Percentiles rank a stretch among this genome's conserved stretches.
These are phyloP conservation scores for Acidiella bohemica DNA, from an alignment of 495 filamentous ascomycete genomes.

Conservation along the genomic window DNA sequence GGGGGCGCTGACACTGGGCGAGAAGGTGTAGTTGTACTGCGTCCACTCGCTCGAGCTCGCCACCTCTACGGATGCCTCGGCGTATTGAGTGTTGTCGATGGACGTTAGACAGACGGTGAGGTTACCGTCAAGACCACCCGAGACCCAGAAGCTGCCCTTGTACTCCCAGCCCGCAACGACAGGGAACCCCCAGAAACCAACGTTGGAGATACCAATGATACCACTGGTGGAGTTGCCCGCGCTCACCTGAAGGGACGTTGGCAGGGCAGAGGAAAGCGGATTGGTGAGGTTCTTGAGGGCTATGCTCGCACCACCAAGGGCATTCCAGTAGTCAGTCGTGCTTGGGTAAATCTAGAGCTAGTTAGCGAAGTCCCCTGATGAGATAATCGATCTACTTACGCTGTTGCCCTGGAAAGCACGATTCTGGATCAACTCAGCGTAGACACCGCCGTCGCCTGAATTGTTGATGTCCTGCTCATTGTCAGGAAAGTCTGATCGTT, in stretches of 20 bases:
- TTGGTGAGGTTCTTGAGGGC: slow-evolving; percentile 34
- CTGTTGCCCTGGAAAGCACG: slow-evolving; percentile 51
- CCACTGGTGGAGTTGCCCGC: slow-evolving; percentile 10
- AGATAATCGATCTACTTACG: background rate
- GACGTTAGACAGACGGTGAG: slow-evolving; percentile 34
- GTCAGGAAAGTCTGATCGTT: too few species aligned
- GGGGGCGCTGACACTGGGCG: slow-evolving; percentile 25
- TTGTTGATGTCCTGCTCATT: slow-evolving; percentile 51
- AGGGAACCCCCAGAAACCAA: slow-evolving; percentile 20
- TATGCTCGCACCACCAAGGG: slow-evolving; percentile 39
- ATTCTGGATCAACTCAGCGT: slow-evolving; percentile 60
- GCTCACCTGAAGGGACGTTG: slow-evolving; percentile 45
- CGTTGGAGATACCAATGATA: slow-evolving; percentile 20
- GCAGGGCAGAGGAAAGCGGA: slow-evolving; percentile 41
- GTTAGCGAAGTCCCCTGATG: background rate
- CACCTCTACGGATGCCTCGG: slow-evolving; percentile 29
- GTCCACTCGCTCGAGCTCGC: slow-evolving; percentile 32
- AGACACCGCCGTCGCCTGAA: slow-evolving; percentile 63
- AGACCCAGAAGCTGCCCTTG: slow-evolving; percentile 27
- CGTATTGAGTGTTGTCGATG: slow-evolving; percentile 36
- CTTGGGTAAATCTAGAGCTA: slow-evolving; percentile 19
- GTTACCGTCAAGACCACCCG: slow-evolving; percentile 23
- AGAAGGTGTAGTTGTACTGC: slow-evolving; percentile 35
- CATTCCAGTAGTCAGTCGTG: slow-evolving; percentile 39
- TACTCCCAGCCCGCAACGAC: slow-evolving; percentile 18